phyloP scores from a whole-genome alignment of 306 rosid genomes.

The Abrus precatorius region DNA sequence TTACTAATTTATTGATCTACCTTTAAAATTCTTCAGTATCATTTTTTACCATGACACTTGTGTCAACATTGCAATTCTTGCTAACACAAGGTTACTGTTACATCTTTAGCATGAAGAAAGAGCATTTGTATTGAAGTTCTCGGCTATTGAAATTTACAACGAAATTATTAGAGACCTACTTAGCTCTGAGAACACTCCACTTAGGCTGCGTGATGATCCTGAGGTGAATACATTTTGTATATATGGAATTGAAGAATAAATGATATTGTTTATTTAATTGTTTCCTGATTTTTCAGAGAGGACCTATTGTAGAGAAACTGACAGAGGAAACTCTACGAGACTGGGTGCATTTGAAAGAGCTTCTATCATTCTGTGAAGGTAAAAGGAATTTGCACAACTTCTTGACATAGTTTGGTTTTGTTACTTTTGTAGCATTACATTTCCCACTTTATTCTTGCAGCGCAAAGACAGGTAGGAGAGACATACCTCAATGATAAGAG shows the following conservation, averaged over 20 bases:
- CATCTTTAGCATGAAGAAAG: slow-evolving; percentile 85
- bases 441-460: slow-evolving; percentile 60
- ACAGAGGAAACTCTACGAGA: slow-evolving; percentile 83
- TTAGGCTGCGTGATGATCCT: slow-evolving; percentile 92
- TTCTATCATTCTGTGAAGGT: slow-evolving; percentile 89
- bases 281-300: slow-evolving; percentile 65
- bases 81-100: slow-evolving; percentile 25
- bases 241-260: slow-evolving; percentile 30
- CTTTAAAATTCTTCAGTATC: slow-evolving; percentile 23
- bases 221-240: slow-evolving; percentile 63
- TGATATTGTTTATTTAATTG: not conserved
- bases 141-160: slow-evolving; percentile 91
- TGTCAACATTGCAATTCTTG: slow-evolving; percentile 26
- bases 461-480: slow-evolving; percentile 95
- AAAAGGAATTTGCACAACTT: slow-evolving; percentile 44
- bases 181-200: slow-evolving; percentile 73
- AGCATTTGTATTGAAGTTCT: slow-evolving; percentile 88
- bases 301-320: slow-evolving; percentile 80
- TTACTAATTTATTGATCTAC: not conserved
- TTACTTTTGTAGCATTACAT: slow-evolving; percentile 28
- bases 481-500: slow-evolving; percentile 86
- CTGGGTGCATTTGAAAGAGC: slow-evolving; percentile 85
- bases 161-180: slow-evolving; percentile 91
- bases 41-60: slow-evolving; percentile 4
- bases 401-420: slow-evolving; percentile 37